Base-by-base conservation (phyloP, 148 eudicot species). In the Camellia sinensis region DNA sequence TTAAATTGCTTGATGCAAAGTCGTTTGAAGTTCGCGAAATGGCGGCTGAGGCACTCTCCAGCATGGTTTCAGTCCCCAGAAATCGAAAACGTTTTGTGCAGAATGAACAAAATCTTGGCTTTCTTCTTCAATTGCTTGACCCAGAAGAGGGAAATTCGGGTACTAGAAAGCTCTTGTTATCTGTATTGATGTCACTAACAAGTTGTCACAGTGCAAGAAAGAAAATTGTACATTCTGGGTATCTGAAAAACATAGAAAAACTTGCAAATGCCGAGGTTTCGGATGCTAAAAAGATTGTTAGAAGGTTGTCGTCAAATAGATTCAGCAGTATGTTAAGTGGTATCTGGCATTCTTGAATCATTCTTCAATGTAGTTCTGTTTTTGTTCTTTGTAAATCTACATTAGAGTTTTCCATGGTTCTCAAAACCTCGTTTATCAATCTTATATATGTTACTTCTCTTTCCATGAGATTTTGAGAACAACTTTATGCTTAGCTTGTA, bases 251-350 rank as follows among this genome's bases (percentile, higher is more conserved):
- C 84, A 87, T 95, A 12, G 90, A 91, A 75, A 93, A 89, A 56
- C 86, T 95, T 66, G 97, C 96, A 12, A 90, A 90, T 59, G 84
- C 82, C 13, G 94, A 93, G 45, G 89, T 87, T 86, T 87, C 89
- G 64, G 97, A 95, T 77, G 98, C 98, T 5, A 90, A 89, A 81
- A 90, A 85, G 82, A 89, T 95, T 76, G 87, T 90, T 66, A 93
- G 88, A 73, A 95, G 87, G 82, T 74, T 95, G 45, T 86, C 97
- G 7, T 78, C 88, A 4, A 90, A 86, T 52, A 90, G 88, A 87
- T 84, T 95, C 74, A 83, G 86, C 29, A 85, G 78, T 71, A 84
- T 95, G 79, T 77, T 90, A 11, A 89, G 78, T 81, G 95, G 92
- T 65, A 74, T 95, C 60, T 89, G 88, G 93, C 89, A 89, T 86